A percentile compares a stretch with the other conserved stretches of the same genome.
Conservation (phyloP, 805 yeast genomes). For the Teunomyces tritomae region DNA sequence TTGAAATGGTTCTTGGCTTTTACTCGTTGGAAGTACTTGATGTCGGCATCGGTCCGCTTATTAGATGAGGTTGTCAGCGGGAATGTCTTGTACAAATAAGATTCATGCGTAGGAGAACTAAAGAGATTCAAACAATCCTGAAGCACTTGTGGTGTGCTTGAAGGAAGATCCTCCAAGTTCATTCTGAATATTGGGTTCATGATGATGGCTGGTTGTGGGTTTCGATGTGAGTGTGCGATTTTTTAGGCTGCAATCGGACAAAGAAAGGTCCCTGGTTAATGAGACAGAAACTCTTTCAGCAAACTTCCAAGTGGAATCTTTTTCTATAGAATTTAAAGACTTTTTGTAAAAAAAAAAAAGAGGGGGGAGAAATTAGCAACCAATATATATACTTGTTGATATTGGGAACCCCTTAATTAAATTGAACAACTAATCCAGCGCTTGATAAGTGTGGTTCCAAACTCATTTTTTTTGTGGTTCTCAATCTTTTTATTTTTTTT, state of each 20-base stretch:
- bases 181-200: conserved; percentile 11
- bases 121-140: conserved; percentile 23
- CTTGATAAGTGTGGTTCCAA: conserved; percentile 3
- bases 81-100: conserved; percentile 4
- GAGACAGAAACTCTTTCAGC: background rate
- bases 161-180: conserved; percentile 10
- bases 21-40: conserved; percentile 36
- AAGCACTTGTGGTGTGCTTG: conserved; percentile 22
- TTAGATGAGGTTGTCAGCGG: conserved; percentile 11
- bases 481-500: background rate
- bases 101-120: conserved; percentile 13
- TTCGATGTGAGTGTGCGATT: background rate
- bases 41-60: conserved; percentile 22
- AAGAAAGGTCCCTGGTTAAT: background rate
- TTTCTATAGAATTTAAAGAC: background rate
- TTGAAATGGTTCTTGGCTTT: conserved; percentile 35
- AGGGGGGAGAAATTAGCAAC: background rate
- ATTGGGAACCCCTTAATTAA: background rate
- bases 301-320: no score
- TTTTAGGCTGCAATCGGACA: conserved; percentile 1
- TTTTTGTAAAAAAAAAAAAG: background rate
- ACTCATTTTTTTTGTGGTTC: background rate
- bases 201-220: background rate
- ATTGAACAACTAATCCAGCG: background rate
- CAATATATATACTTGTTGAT: background rate